Evolutionary conservation across 306 rosid genomes (phyloP).

Genomic region (Dryas octopetala): DNA sequence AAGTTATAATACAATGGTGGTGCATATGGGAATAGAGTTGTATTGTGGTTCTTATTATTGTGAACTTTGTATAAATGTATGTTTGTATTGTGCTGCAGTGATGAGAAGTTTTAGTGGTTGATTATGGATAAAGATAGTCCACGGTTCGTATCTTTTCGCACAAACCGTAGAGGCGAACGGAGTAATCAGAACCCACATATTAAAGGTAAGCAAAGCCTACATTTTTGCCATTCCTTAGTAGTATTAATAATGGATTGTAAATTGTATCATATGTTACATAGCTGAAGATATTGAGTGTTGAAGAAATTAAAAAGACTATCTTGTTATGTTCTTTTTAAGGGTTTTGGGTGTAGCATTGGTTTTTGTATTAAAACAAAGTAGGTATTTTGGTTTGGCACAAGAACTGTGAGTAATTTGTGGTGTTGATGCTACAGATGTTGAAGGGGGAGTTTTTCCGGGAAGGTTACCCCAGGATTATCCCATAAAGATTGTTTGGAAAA

Average conservation of each 20-base stretch:
- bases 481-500: conserved; percentile 84
- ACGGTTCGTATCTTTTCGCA: conserved; percentile 34
- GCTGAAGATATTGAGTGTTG: background rate
- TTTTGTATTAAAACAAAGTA: background rate
- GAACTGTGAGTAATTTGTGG: conserved; percentile 22
- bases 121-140: conserved; percentile 41
- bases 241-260: background rate
- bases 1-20: background rate
- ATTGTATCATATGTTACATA: background rate
- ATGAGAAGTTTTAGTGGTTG: conserved; percentile 25
- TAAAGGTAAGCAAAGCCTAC: conserved; percentile 27
- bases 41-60: background rate
- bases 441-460: conserved; percentile 52
- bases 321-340: background rate
- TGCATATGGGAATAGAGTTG: background rate
- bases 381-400: conserved; percentile 9
- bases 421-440: conserved; percentile 60
- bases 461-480: conserved; percentile 64
- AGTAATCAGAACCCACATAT: conserved; percentile 21
- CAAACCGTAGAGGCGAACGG: conserved; percentile 41
- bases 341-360: background rate
- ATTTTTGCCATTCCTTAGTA: background rate
- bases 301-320: background rate
- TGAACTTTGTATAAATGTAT: background rate
- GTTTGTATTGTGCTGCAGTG: conserved; percentile 12